A percentile compares a stretch with the other conserved stretches of the same genome.
Conservation (phyloP, 257 asterid species). For the Jacaranda mimosifolia region DNA sequence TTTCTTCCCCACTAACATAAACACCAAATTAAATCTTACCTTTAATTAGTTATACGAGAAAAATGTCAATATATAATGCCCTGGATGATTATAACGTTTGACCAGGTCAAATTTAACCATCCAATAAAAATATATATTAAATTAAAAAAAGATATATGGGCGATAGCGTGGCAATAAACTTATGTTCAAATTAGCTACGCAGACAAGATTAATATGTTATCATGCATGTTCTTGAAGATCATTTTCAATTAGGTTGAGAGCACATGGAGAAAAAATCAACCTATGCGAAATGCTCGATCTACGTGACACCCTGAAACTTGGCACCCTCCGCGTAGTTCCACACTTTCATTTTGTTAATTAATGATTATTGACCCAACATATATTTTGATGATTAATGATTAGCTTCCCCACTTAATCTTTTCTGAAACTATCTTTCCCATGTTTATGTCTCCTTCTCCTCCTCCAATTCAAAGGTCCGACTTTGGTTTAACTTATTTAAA, state of each 20-base stretch:
- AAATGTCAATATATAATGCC: background rate
- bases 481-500: no score
- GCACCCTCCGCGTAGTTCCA: constrained; percentile 2
- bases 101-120: background rate
- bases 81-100: background rate
- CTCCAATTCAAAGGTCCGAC: no score
- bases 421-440: no score
- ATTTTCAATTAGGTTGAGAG: constrained; percentile 41
- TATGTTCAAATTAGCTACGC: background rate
- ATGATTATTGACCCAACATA: background rate
- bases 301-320: constrained; percentile 31
- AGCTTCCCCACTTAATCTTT: constrained; percentile 30
- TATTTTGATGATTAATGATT: constrained; percentile 1
- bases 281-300: constrained; percentile 41
- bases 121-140: background rate
- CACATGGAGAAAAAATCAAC: constrained; percentile 56
- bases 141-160: no score
- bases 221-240: constrained; percentile 23
- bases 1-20: no score
- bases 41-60: background rate
- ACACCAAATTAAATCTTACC: no score
- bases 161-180: background rate
- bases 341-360: constrained; percentile 21
- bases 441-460: no score
- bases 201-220: background rate